These are phyloP conservation scores for Cytospora schulzeri DNA, from an alignment of 2,329 filamentous ascomycete species.

Conservation along the genomic window DNA sequence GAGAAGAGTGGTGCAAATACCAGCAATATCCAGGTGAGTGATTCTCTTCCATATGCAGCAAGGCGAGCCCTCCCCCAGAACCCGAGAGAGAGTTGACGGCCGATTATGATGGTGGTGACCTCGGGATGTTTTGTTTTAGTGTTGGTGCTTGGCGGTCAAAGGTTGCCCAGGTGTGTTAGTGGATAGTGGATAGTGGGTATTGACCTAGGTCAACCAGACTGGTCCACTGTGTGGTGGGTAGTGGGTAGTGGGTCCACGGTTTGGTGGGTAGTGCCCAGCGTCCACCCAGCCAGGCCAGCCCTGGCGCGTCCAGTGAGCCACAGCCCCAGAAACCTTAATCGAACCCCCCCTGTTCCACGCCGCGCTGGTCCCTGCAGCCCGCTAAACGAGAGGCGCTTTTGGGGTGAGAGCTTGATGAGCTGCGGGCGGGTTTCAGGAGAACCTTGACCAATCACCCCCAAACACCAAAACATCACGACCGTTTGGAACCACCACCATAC, in stretches of 20 bases:
- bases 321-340: background rate
- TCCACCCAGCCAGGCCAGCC: too few species aligned
- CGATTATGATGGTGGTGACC: too few species aligned
- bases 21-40: background rate
- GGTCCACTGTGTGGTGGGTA: too few species aligned
- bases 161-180: too few species aligned
- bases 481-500: background rate
- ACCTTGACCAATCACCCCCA: background rate
- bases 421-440: background rate
- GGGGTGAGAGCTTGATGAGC: background rate
- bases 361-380: background rate
- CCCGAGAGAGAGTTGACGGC: too few species aligned
- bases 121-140: too few species aligned
- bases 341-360: background rate
- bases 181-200: too few species aligned
- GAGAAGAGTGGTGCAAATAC: background rate
- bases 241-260: background rate
- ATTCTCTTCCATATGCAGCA: background rate
- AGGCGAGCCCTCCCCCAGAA: background rate
- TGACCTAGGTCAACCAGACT: too few species aligned
- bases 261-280: too few species aligned
- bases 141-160: too few species aligned
- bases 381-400: background rate
- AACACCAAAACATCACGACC: background rate
- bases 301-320: background rate